Base-by-base conservation (phyloP, 2,329 filamentous ascomycete species). In the Cladosporium sphaerospermum region DNA sequence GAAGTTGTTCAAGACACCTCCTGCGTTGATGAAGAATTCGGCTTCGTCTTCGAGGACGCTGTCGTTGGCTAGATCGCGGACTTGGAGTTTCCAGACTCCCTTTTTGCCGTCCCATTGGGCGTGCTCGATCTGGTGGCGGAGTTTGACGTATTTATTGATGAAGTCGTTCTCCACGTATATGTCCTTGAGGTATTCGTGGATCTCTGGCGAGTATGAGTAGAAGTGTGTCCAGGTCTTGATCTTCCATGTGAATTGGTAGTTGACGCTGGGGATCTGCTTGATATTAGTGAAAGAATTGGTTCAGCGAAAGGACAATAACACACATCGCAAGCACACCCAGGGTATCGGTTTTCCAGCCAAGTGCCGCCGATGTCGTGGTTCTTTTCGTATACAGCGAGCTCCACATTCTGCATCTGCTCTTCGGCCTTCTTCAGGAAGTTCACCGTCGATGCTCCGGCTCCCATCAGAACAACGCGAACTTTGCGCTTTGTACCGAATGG, bases 231-330 rank as follows among this genome's bases (percentile, higher is more conserved):
- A 78, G 0, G 69, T 60, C 53, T 67, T 75, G 63, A 75, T 77
- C 54, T 75, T 75, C 67, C 76, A 80, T 6, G 71, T 72, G 56
- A 76, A 78, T 53, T 78, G 75, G 47, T 78, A 77, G 23, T 71
- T 73, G 45, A 76, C 73, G 4, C 67, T 67, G 0, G 74, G 75
- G 23, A 76, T 74, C 36, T 53, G 23, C 28, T 1, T 3, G 19
- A 6, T 18, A 23, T 53, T 18, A 53, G 51, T 11, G 9, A 18
- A 10, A 13, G 14, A 34, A 23, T 18, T 10, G 31, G 10, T 37
- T 3, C 4, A 34, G 45, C 40, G 9, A 19, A 5, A 5, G 53
- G 14, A 52, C 31, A 53, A 16, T 10, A 6, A 37, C 43, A 41
- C 47, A 53, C 51, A 43, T 78, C 73, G 60, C 73, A 73, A 28